phyloP scores from a whole-genome alignment of 2,329 filamentous ascomycete species.

The Reticulascus tulasneorum region DNA sequence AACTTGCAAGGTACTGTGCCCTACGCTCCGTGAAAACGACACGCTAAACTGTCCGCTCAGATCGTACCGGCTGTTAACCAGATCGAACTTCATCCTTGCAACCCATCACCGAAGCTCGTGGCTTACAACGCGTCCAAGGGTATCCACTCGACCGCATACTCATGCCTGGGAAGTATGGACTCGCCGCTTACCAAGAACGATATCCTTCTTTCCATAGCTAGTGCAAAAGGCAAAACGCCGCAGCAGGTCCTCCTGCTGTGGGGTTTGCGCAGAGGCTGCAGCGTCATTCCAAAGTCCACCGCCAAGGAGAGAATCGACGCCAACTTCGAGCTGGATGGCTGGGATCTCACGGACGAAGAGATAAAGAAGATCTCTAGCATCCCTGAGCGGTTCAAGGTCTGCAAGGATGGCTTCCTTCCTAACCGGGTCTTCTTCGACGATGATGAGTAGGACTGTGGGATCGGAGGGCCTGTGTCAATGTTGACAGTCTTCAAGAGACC shows the following conservation, averaged over 20 bases:
- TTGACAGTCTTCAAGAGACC: no score
- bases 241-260: slow-evolving; percentile 77
- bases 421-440: slow-evolving; percentile 76
- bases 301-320: slow-evolving; percentile 68
- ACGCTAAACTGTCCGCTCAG: slow-evolving; percentile 23
- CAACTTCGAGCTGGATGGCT: slow-evolving; percentile 74
- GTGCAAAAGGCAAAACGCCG: slow-evolving; percentile 62
- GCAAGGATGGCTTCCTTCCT: slow-evolving; percentile 69
- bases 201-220: slow-evolving; percentile 58
- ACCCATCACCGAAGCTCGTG: slow-evolving; percentile 75
- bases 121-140: slow-evolving; percentile 68
- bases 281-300: slow-evolving; percentile 82
- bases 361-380: slow-evolving; percentile 63
- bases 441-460: slow-evolving; percentile 75
- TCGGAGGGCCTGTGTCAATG: no score
- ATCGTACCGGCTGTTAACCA: slow-evolving; percentile 70
- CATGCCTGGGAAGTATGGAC: slow-evolving; percentile 67
- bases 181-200: slow-evolving; percentile 66
- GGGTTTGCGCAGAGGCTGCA: slow-evolving; percentile 77
- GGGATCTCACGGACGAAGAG: slow-evolving; percentile 69
- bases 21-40: background rate
- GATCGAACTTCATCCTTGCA: slow-evolving; percentile 76
- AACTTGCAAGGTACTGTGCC: slow-evolving; percentile 49
- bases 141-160: slow-evolving; percentile 73
- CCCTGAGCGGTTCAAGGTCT: slow-evolving; percentile 78